These are phyloP conservation scores for Colletotrichum spaethianum DNA, from an alignment of 2,329 filamentous ascomycete genomes.

Conservation along the genomic window DNA sequence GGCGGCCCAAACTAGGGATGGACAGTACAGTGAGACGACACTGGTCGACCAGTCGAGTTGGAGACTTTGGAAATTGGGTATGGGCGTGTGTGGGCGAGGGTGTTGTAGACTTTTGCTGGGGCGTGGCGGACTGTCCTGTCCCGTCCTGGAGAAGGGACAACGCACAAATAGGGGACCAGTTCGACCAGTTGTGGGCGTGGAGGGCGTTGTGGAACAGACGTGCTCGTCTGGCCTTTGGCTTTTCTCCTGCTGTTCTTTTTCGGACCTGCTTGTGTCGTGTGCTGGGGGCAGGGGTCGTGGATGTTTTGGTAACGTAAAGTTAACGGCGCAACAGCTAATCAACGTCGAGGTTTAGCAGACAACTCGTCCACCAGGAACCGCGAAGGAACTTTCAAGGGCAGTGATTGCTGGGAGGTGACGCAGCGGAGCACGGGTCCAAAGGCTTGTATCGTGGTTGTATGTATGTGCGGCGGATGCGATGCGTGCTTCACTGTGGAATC, in stretches of 20 bases:
- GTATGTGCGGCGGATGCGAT: conserved; percentile 19
- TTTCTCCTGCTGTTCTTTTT: conserved; percentile 1
- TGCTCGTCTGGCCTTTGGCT: conserved; percentile 39
- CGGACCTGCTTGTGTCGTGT: conserved; percentile 30
- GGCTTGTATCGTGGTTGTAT: conserved; percentile 30
- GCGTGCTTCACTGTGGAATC: conserved; percentile 8
- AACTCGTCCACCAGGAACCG: conserved; percentile 23
- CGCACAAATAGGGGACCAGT: conserved; percentile 37
- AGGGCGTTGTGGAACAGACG: conserved; percentile 26
- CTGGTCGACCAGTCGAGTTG: conserved; percentile 24
- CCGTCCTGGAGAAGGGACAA: conserved; percentile 13
- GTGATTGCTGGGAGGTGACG: conserved; percentile 34
- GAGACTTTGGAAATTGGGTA: neutral
- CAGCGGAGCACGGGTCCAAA: conserved; percentile 24
- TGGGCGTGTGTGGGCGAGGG: conserved; percentile 6
- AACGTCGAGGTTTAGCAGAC: conserved; percentile 33
- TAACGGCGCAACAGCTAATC: conserved; percentile 35
- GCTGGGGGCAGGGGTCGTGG: conserved; percentile 31
- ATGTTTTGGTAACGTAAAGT: conserved; percentile 41
- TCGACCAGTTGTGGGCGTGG: conserved; percentile 27
- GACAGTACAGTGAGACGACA: conserved; percentile 12
- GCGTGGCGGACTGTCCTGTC: conserved; percentile 20
- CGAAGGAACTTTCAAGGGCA: conserved; percentile 21
- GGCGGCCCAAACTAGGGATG: conserved; percentile 28
- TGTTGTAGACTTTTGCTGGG: neutral